A percentile compares a stretch with the other conserved stretches of the same genome.
Evolutionary conservation across 2,329 filamentous ascomycete species (phyloP).

Genomic region (Talaromyces sp.): DNA sequence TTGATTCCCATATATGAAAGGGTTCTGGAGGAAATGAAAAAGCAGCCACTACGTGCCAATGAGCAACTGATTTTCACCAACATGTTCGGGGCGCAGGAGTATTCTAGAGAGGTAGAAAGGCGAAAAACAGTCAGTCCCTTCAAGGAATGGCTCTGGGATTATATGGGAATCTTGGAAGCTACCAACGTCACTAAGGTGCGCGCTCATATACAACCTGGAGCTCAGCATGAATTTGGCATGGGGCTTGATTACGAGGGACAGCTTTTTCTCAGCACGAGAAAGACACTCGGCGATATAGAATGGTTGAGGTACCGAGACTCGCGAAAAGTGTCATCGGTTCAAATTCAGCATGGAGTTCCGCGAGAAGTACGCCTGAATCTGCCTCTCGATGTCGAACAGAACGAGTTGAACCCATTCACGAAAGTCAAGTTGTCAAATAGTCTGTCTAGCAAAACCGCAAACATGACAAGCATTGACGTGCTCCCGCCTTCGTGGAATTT

Average conservation of each 20-base stretch:
- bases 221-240: constrained; percentile 49
- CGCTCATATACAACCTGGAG: constrained; percentile 34
- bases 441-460: constrained; percentile 30
- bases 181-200: constrained; percentile 36
- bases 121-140: constrained; percentile 32
- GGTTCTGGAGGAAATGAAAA: constrained; percentile 38
- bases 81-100: constrained; percentile 54
- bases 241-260: constrained; percentile 52
- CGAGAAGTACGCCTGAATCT: constrained; percentile 38
- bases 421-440: constrained; percentile 28
- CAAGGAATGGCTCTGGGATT: constrained; percentile 38
- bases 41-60: constrained; percentile 30
- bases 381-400: constrained; percentile 36
- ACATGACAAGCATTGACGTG: constrained; percentile 40
- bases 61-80: constrained; percentile 50
- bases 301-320: constrained; percentile 42
- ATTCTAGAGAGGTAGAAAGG: constrained; percentile 44
- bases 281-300: constrained; percentile 39
- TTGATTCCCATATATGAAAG: constrained; percentile 46
- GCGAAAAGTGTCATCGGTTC: constrained; percentile 33
- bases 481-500: constrained; percentile 39
- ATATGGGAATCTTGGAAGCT: constrained; percentile 37
- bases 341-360: constrained; percentile 36
- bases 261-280: constrained; percentile 47
- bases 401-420: constrained; percentile 33